Evolutionary conservation across 331 rosid species (phyloP).

Genomic region (Rhamnella rubrinervis): DNA sequence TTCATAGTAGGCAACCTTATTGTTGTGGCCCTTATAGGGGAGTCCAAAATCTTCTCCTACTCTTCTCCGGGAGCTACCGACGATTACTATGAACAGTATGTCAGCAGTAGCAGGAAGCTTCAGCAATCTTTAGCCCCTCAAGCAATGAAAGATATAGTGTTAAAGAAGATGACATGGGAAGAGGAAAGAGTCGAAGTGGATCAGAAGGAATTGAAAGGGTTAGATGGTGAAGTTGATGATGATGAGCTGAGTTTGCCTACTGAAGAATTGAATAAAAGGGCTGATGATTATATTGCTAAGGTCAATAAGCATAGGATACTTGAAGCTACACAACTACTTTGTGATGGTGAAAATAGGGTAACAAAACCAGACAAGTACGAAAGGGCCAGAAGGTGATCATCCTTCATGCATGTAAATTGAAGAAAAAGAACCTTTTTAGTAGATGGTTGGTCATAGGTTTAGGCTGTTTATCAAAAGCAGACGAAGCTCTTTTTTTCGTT

Average conservation of each 20-base stretch:
- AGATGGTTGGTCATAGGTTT: background rate
- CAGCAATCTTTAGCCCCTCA: slow-evolving; percentile 20
- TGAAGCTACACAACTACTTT: slow-evolving; percentile 51
- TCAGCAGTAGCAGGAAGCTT: slow-evolving; percentile 27
- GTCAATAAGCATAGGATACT: slow-evolving; percentile 56
- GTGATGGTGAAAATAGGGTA: slow-evolving; percentile 24
- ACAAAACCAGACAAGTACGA: background rate
- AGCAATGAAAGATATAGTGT: slow-evolving; percentile 2
- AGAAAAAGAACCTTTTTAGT: background rate
- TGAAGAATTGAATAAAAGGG: slow-evolving; percentile 68
- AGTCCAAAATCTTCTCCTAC: slow-evolving; percentile 48
- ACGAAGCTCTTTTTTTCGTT: no score
- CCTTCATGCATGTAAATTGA: slow-evolving; percentile 1
- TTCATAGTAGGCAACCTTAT: slow-evolving; percentile 71
- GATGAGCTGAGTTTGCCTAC: slow-evolving; percentile 21
- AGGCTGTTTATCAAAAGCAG: no score
- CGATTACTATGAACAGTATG: slow-evolving; percentile 46
- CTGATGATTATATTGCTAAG: slow-evolving; percentile 84
- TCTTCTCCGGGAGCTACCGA: slow-evolving; percentile 21
- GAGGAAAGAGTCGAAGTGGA: slow-evolving; percentile 6
- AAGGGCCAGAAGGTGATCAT: background rate
- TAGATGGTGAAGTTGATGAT: slow-evolving; percentile 6
- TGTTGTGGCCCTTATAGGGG: slow-evolving; percentile 55
- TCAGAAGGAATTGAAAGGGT: slow-evolving; percentile 14
- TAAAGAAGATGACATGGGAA: slow-evolving; percentile 12